Conservation (phyloP, 1,284 basidiomycete species). For the Irpex lacteus region DNA sequence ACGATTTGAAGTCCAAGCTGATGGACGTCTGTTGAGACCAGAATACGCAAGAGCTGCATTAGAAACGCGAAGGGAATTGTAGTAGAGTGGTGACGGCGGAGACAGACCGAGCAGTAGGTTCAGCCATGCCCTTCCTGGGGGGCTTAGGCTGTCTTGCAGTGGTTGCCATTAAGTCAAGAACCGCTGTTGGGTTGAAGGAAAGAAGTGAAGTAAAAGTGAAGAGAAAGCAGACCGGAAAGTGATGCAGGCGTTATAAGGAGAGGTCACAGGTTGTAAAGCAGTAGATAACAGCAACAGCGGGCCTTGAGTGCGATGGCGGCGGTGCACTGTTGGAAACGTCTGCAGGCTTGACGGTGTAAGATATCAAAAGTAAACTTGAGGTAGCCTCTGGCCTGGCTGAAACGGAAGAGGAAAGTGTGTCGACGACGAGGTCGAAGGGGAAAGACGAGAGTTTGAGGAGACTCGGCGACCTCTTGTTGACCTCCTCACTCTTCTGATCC, state of each 20-base stretch:
- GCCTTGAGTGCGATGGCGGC: slow-evolving; percentile 7
- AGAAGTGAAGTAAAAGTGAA: slow-evolving; percentile 28
- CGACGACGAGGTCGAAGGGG: slow-evolving; percentile 12
- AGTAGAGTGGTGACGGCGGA: slow-evolving; percentile 13
- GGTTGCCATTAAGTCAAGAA: slow-evolving; percentile 49
- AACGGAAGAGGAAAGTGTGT: slow-evolving; percentile 4
- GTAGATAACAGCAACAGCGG: slow-evolving; percentile 13
- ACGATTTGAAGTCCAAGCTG: slow-evolving; percentile 63
- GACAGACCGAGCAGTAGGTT: slow-evolving; percentile 54
- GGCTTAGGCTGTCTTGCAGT: slow-evolving; percentile 58
- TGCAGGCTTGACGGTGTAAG: slow-evolving; percentile 11
- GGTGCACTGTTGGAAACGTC: slow-evolving; percentile 7
- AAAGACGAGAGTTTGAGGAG: slow-evolving; percentile 11
- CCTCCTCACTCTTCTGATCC: slow-evolving; percentile 12
- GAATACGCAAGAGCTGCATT: slow-evolving; percentile 11
- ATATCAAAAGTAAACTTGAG: slow-evolving; percentile 6
- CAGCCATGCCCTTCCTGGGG: slow-evolving; percentile 53
- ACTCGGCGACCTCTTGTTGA: slow-evolving; percentile 9
- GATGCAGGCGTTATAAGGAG: slow-evolving; percentile 10
- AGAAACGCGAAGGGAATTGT: slow-evolving; percentile 17
- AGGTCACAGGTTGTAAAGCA: slow-evolving; percentile 6
- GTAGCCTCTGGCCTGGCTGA: slow-evolving; percentile 12
- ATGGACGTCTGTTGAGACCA: slow-evolving; percentile 41
- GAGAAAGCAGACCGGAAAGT: slow-evolving; percentile 9
- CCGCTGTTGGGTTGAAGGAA: slow-evolving; percentile 17